Base-by-base conservation (phyloP, 2,329 filamentous ascomycete genomes). In the Colletotrichum tropicicola region DNA sequence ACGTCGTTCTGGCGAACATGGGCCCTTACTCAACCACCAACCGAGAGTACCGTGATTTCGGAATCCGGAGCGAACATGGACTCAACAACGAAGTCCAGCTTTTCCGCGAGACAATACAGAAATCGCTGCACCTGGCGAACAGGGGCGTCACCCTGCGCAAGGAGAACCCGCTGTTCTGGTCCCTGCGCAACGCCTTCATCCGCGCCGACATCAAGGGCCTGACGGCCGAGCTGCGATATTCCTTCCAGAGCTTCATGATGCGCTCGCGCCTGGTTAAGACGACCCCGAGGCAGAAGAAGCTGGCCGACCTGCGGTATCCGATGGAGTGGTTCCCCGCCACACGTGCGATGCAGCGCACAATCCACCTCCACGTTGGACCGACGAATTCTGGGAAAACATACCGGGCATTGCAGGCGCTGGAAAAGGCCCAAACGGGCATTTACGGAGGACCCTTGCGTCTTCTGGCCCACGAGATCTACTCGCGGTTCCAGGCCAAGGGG, bases 371-470 rank as follows among this genome's bases (percentile, higher is more conserved):
- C 72, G 94, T 99, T 52, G 96, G 96, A 0, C 96, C 96, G 1
- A 99, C 96, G 2, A 99, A 99, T 77, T 98, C 96, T 1, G 96
- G 96, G 61, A 99, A 99, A 83, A 99, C 97, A 0, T 99, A 98
- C 74, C 91, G 94, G 74, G 97, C 96, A 1, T 80, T 99, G 68
- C 91, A 97, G 78, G 89, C 91, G 12, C 84, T 99, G 10, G 93
- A 98, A 75, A 83, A 87, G 52, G 90, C 91, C 3, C 85, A 89
- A 28, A 85, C 83, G 8, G 96, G 96, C 39, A 89, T 97, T 52
- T 99, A 98, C 75, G 93, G 95, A 4, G 96, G 97, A 0, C 96
- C 96, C 0, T 81, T 99, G 45, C 88, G 96, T 51, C 81, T 99
- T 48, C 84, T 99, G 27, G 96, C 96, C 1, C 94, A 97, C 72